A percentile compares a stretch with the other conserved stretches of the same genome.
These are phyloP conservation scores for Apiospora hydei DNA, from an alignment of 2,329 filamentous ascomycete genomes.

Conservation along the genomic window DNA sequence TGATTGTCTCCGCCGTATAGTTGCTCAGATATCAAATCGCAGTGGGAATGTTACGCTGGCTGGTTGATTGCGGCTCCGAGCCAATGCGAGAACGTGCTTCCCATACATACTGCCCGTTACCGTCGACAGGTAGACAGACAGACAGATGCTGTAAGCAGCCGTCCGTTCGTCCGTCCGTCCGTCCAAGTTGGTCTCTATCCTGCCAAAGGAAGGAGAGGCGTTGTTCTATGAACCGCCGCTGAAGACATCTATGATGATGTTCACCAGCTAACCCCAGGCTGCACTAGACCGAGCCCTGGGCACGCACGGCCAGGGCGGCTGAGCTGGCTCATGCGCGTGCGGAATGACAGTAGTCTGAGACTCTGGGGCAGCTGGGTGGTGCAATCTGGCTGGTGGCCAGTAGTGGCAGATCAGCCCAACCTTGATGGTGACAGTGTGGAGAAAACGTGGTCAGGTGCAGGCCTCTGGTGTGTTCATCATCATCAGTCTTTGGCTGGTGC, in stretches of 20 bases:
- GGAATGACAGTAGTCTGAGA: not conserved
- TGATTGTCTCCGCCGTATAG: conserved; percentile 15
- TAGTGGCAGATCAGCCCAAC: conserved; percentile 1
- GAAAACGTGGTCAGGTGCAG: conserved; percentile 18
- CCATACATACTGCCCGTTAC: too few species aligned
- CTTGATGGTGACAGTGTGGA: conserved; percentile 9
- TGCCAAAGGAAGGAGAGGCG: not conserved
- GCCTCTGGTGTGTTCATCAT: conserved; percentile 1
- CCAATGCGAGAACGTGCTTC: conserved; percentile 4
- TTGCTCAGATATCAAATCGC: conserved; percentile 9
- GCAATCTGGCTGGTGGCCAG: not conserved
- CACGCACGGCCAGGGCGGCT: not conserved
- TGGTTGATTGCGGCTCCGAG: conserved; percentile 1
- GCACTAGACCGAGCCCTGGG: not conserved
- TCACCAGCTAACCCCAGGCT: not conserved
- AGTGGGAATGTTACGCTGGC: not conserved
- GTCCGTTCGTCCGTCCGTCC: not conserved
- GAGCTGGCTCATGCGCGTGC: not conserved
- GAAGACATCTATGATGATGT: conserved; percentile 3
- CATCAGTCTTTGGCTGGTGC: not conserved
- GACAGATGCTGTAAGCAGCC: not conserved
- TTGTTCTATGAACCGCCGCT: conserved; percentile 5
- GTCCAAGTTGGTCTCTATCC: not conserved
- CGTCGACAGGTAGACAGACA: too few species aligned
- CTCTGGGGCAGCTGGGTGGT: not conserved